These are phyloP conservation scores for Lachnellula hyalina DNA, from an alignment of 2,329 filamentous ascomycete species.

Conservation along the genomic window DNA sequence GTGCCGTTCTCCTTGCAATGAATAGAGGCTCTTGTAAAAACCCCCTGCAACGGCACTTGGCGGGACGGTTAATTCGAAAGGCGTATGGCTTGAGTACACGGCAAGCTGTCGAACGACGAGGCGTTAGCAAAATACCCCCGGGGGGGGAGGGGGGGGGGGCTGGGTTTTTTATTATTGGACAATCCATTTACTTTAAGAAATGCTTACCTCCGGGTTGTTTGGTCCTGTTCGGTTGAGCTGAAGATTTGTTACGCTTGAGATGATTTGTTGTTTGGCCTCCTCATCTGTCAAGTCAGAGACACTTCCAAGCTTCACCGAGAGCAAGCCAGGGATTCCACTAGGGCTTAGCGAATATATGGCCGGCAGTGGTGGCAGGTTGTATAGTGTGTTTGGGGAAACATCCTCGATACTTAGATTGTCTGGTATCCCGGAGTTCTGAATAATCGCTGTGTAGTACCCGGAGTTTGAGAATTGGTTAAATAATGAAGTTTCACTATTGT, in stretches of 20 bases:
- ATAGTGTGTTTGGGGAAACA: neutral
- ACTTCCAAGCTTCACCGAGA: slow-evolving; percentile 13
- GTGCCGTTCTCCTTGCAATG: slow-evolving; percentile 38
- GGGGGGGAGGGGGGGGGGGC: neutral
- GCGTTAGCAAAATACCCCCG: neutral
- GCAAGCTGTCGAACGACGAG: slow-evolving; percentile 1
- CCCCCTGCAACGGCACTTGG: slow-evolving; percentile 34
- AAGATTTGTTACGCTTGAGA: slow-evolving; percentile 7
- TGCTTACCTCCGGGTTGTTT: neutral
- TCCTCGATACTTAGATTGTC: slow-evolving; percentile 21
- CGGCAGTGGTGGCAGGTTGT: slow-evolving; percentile 26
- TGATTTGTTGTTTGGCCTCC: slow-evolving; percentile 14
- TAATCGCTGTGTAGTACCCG: slow-evolving; percentile 35
- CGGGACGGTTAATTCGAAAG: slow-evolving; percentile 24
- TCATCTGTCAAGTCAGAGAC: slow-evolving; percentile 6
- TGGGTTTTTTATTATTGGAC: neutral
- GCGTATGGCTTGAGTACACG: slow-evolving; percentile 15
- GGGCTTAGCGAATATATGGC: slow-evolving; percentile 25
- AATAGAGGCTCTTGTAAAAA: slow-evolving; percentile 38
- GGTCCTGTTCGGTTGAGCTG: slow-evolving; percentile 5
- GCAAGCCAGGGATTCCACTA: slow-evolving; percentile 15
- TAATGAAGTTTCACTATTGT: slow-evolving; percentile 29
- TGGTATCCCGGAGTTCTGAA: slow-evolving; percentile 36
- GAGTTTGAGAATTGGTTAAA: slow-evolving; percentile 36
- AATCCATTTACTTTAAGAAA: neutral